Evolutionary conservation across 2,329 filamentous ascomycete species (phyloP), one percentile per base, ranked within the genome.

Genomic region (Aspergillus sp.): DNA sequence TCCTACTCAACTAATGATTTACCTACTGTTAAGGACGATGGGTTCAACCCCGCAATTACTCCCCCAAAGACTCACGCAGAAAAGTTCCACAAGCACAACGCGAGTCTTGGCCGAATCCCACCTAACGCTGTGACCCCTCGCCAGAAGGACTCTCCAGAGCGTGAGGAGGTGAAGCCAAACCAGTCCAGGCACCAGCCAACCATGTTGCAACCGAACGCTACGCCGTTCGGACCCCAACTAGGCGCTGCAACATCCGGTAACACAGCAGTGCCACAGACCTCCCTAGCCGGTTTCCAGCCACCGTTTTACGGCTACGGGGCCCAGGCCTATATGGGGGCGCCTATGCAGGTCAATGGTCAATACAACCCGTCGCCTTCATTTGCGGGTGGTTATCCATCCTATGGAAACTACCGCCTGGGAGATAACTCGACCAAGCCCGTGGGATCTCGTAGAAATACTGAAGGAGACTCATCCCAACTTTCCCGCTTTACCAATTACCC

Each of bases 1-100:
- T 97, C 93, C 0, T 97, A 90, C 78, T 97, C 95, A 9, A 87
- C 91, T 54, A 95, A 90, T 73, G 93, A 98, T 69, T 82, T 97
- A 19, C 90, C 92, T 4, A 96, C 92, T 7, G 80, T 92, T 69
- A 96, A 95, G 83, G 88, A 82, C 64, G 80, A 84, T 54, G 82
- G 84, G 55, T 74, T 80, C 50, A 77, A 82, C 48, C 69, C 68
- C 21, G 67, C 71, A 4, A 70, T 74, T 31, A 78, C 75, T 12
- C 68, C 77, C 11, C 75, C 78, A 52, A 90, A 90, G 70, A 86
- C 80, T 5, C 82, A 86, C 61, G 79, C 82, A 52, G 82, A 87
- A 68, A 80, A 84, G 62, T 78, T 84, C 50, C 84, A 86, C 62
- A 83, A 93, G 65, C 90, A 93, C 77, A 93, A 92, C 72, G 88